Percentiles rank a stretch among this genome's conserved stretches.
Evolutionary conservation across 2,329 filamentous ascomycete species (phyloP).

Genomic region (Colletotrichum lentis): DNA sequence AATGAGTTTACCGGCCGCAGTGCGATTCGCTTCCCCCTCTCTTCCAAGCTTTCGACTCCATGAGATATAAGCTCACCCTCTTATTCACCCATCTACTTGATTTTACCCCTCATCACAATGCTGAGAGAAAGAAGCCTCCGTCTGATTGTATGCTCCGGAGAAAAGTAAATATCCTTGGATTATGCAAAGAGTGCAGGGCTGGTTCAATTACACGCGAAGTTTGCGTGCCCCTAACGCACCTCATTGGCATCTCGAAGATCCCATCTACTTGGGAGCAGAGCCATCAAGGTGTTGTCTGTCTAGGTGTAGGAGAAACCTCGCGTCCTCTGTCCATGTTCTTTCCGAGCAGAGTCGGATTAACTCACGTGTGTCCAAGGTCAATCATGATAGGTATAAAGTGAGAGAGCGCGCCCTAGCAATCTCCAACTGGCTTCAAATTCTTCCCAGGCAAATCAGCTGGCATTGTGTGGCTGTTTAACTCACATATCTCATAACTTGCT

Average conservation of each 20-base stretch:
- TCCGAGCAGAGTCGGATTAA: neutral
- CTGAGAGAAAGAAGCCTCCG: neutral
- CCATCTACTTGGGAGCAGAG: neutral
- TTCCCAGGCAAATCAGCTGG: neutral
- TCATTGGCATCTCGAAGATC: neutral
- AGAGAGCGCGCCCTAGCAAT: neutral
- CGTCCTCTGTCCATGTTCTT: neutral
- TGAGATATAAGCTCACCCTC: too few relatives aligned
- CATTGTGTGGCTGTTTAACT: too few relatives aligned
- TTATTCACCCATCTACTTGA: neutral
- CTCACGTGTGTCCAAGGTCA: neutral
- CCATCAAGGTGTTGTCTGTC: neutral
- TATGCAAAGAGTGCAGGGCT: conserved; percentile 5
- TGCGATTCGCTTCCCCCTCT: neutral
- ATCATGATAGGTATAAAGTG: neutral
- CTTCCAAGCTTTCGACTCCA: neutral
- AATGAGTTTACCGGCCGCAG: neutral
- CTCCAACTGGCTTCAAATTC: too few relatives aligned
- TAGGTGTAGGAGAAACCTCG: neutral
- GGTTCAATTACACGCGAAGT: neutral
- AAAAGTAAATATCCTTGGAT: conserved; percentile 14
- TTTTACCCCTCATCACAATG: neutral
- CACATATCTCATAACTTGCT: too few relatives aligned
- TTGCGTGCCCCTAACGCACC: conserved; percentile 12
- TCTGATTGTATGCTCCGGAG: neutral